Evolutionary conservation across 768 basidiomycete genomes (phyloP).

Genomic region (Hypsizygus marmoreus): DNA sequence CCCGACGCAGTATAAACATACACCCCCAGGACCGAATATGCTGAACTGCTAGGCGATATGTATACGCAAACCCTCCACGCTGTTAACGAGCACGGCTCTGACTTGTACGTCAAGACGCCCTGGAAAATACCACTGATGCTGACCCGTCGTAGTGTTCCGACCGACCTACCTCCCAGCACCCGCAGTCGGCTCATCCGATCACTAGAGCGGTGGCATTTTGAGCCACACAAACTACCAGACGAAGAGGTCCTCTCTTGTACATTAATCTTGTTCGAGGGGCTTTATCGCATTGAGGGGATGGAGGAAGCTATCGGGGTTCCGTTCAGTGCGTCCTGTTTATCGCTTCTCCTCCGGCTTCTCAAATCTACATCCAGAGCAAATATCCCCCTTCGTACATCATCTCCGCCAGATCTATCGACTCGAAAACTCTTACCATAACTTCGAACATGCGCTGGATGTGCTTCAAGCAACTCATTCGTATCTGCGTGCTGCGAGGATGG

Average conservation of each 20-base stretch:
- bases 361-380: conserved; percentile 54
- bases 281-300: conserved; percentile 81
- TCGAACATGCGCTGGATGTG: conserved; percentile 95
- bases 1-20: conserved; percentile 5
- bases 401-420: conserved; percentile 90
- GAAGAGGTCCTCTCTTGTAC: conserved; percentile 84
- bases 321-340: conserved; percentile 48
- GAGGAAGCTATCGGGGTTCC: conserved; percentile 56
- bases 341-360: conserved; percentile 16
- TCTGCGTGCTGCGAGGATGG: conserved; percentile 74
- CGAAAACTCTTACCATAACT: conserved; percentile 96
- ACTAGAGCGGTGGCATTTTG: conserved; percentile 86
- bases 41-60: conserved; percentile 85
- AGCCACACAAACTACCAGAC: conserved; percentile 80
- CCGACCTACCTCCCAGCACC: conserved; percentile 47
- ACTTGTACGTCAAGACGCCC: conserved; percentile 40
- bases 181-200: conserved; percentile 65
- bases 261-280: conserved; percentile 82
- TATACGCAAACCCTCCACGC: conserved; percentile 75
- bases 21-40: conserved; percentile 56
- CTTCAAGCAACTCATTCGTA: conserved; percentile 91
- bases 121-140: no score
- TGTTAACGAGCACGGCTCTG: conserved; percentile 56
- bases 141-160: conserved; percentile 39
- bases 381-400: conserved; percentile 79